phyloP scores from a whole-genome alignment of 805 yeast genomes.

The Babjeviella inositovora region DNA sequence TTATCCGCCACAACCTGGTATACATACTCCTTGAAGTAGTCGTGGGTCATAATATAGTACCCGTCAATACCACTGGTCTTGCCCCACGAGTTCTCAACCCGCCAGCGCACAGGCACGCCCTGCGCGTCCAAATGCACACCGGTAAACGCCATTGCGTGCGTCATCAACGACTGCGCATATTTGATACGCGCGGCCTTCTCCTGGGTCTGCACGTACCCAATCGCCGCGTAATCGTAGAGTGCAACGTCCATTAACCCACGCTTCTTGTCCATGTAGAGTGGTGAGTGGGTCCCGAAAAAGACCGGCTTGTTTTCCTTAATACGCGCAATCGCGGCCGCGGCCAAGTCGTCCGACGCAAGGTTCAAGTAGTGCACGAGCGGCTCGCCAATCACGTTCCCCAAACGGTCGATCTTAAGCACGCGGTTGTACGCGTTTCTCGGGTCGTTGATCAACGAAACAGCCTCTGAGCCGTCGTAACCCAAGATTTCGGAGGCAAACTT shows the following conservation, averaged over 20 bases:
- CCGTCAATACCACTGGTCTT: slow-evolving; percentile 53
- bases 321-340: slow-evolving; percentile 48
- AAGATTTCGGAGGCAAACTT: slow-evolving; percentile 44
- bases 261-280: slow-evolving; percentile 46
- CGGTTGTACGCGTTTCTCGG: slow-evolving; percentile 60
- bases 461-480: slow-evolving; percentile 29
- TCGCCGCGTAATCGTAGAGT: slow-evolving; percentile 49
- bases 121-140: slow-evolving; percentile 56
- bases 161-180: slow-evolving; percentile 64
- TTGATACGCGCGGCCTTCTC: slow-evolving; percentile 53
- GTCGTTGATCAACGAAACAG: slow-evolving; percentile 63
- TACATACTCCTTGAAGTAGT: slow-evolving; percentile 60
- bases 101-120: slow-evolving; percentile 49
- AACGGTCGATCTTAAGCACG: slow-evolving; percentile 53
- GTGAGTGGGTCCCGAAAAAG: slow-evolving; percentile 85
- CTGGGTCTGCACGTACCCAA: slow-evolving; percentile 32
- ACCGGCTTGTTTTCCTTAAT: slow-evolving; percentile 64
- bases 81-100: slow-evolving; percentile 74
- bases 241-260: slow-evolving; percentile 62
- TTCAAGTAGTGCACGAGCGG: slow-evolving; percentile 59
- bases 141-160: slow-evolving; percentile 81
- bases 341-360: slow-evolving; percentile 38
- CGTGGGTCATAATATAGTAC: slow-evolving; percentile 55
- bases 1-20: slow-evolving; percentile 53
- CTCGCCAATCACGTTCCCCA: slow-evolving; percentile 64